Conservation (phyloP, 163 green algal genomes). For the Prototheca stagnorum region DNA sequence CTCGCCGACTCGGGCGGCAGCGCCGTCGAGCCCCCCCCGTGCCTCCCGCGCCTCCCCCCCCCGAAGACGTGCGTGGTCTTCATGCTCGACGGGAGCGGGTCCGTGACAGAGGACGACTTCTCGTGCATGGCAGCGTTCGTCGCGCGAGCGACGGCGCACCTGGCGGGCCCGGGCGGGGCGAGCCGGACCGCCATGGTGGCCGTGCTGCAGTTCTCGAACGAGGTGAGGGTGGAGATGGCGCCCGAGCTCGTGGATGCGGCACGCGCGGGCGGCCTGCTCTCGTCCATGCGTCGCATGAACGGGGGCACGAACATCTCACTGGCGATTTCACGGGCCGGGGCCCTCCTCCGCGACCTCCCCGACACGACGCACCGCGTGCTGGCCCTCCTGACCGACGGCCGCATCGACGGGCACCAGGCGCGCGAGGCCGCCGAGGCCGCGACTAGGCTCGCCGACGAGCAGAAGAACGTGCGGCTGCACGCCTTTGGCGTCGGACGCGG, state of each 20-base stretch:
- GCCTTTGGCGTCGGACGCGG: slow-evolving; percentile 56
- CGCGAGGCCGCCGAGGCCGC: slow-evolving; percentile 20
- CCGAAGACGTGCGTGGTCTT: slow-evolving; percentile 18
- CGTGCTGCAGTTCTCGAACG: slow-evolving; percentile 16
- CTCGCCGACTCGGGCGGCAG: too few species aligned
- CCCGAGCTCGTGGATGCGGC: background rate
- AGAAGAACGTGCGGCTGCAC: slow-evolving; percentile 30
- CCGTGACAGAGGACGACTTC: slow-evolving; percentile 11
- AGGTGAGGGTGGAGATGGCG: slow-evolving; percentile 11
- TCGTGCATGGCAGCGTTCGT: background rate
- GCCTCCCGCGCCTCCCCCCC: too few species aligned
- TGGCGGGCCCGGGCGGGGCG: background rate
- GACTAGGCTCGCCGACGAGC: slow-evolving; percentile 33
- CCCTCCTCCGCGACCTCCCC: slow-evolving; percentile 32
- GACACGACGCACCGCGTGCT: slow-evolving; percentile 14
- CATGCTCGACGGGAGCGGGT: slow-evolving; percentile 18
- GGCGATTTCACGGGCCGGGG: slow-evolving; percentile 38
- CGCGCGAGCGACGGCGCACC: too few species aligned
- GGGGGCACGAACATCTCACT: slow-evolving; percentile 59
- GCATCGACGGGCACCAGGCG: slow-evolving; percentile 41
- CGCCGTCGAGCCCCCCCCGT: too few species aligned
- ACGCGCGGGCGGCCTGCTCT: background rate
- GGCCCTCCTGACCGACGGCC: slow-evolving; percentile 55
- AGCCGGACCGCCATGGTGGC: too few species aligned
- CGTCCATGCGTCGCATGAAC: slow-evolving; percentile 44